phyloP scores from a whole-genome alignment of 345 rosid genomes.

The Linum trigynum region DNA sequence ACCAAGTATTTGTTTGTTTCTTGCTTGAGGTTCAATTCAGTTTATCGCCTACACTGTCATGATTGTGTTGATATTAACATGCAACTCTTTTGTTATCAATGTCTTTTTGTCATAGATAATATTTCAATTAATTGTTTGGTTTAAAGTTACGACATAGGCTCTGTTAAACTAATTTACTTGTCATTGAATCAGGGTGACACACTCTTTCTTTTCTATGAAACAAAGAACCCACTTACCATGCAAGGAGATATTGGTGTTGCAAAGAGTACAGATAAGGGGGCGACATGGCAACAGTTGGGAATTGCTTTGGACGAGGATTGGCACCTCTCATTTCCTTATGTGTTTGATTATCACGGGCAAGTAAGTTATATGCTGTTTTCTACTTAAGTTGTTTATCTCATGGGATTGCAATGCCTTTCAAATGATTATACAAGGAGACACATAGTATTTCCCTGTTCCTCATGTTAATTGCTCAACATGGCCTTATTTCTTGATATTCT shows the following conservation, averaged over 20 bases:
- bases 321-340: constrained; percentile 91
- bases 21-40: too few species aligned
- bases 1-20: too few species aligned
- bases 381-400: neutral
- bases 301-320: constrained; percentile 86
- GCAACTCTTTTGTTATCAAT: too few species aligned
- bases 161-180: neutral
- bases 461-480: constrained; percentile 2
- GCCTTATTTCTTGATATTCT: neutral
- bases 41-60: too few species aligned
- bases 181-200: constrained; percentile 47
- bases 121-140: too few species aligned
- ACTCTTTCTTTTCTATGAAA: constrained; percentile 70
- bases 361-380: constrained; percentile 32
- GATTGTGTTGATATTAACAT: too few species aligned
- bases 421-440: neutral
- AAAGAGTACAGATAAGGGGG: constrained; percentile 70
- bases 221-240: constrained; percentile 64
- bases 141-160: too few species aligned
- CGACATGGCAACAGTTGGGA: constrained; percentile 87
- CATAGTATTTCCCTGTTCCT: neutral
- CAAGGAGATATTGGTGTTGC: constrained; percentile 98
- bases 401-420: too few species aligned
- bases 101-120: too few species aligned
- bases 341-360: constrained; percentile 60